phyloP scores from a whole-genome alignment of 164 flowering plant species.

The Santalum album region DNA sequence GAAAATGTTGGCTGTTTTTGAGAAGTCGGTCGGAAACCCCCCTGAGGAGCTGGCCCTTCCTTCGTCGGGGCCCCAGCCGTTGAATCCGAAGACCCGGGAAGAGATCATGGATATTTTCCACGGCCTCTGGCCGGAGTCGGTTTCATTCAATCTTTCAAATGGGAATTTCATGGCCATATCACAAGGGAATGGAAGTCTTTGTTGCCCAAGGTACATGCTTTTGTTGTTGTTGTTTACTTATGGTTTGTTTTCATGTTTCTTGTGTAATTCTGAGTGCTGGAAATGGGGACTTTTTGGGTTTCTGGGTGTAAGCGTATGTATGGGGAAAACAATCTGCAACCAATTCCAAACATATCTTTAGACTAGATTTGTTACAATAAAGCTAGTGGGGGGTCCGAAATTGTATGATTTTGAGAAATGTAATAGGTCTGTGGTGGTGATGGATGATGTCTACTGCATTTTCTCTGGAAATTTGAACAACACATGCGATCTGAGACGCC shows the following conservation, averaged over 20 bases:
- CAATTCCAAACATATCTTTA: too few relatives aligned
- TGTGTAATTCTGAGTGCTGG: too few relatives aligned
- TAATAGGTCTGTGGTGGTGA: conserved; percentile 31
- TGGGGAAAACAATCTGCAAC: too few relatives aligned
- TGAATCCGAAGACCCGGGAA: conserved; percentile 12
- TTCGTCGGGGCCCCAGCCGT: background rate
- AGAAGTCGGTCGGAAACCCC: conserved; percentile 30
- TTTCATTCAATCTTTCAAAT: conserved; percentile 16
- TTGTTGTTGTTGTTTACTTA: too few relatives aligned
- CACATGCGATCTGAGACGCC: conserved; percentile 22
- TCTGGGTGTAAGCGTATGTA: too few relatives aligned
- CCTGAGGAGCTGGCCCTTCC: conserved; percentile 36
- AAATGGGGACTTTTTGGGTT: too few relatives aligned
- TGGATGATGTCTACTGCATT: conserved; percentile 47
- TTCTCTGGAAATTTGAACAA: conserved; percentile 39
- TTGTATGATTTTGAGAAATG: background rate
- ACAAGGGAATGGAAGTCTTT: conserved; percentile 21
- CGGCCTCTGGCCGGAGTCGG: conserved; percentile 20
- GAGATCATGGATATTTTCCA: conserved; percentile 21
- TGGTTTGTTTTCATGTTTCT: too few relatives aligned
- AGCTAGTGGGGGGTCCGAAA: background rate
- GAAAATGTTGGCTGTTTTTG: conserved; percentile 41
- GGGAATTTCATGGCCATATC: conserved; percentile 42
- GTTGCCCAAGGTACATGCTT: conserved; percentile 27
- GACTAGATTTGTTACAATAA: too few relatives aligned